These are phyloP conservation scores for Linum usitatissimum DNA, from an alignment of 345 rosid genomes.

Conservation along the genomic window DNA sequence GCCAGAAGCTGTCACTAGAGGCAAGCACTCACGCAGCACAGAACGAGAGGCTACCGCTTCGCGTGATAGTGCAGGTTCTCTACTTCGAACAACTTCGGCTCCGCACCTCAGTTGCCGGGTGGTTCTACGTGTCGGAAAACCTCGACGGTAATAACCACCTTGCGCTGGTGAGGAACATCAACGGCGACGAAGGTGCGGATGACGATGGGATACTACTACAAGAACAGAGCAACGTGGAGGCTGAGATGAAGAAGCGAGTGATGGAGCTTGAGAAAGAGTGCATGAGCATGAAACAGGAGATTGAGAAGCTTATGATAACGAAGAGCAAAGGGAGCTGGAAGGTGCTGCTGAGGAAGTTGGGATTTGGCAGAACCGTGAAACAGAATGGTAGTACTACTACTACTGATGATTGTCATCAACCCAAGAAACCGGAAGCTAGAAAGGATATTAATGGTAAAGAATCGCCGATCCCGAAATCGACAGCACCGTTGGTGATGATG, in stretches of 20 bases:
- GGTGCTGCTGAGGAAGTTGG: slow-evolving; percentile 40
- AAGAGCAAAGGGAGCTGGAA: slow-evolving; percentile 58
- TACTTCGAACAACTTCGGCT: slow-evolving; percentile 91
- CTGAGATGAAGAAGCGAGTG: slow-evolving; percentile 48
- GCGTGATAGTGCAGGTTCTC: slow-evolving; percentile 76
- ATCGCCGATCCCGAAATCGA: too few species aligned
- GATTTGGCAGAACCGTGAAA: slow-evolving; percentile 18
- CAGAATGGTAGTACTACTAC: not conserved
- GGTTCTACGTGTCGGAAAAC: slow-evolving; percentile 58
- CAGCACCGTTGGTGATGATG: too few species aligned
- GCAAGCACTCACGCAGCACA: slow-evolving; percentile 91
- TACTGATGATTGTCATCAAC: too few species aligned
- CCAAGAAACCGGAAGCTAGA: too few species aligned
- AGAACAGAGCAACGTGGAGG: slow-evolving; percentile 5
- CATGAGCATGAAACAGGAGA: slow-evolving; percentile 63
- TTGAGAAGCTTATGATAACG: slow-evolving; percentile 38
- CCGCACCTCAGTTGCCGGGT: slow-evolving; percentile 57
- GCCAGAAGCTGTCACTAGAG: slow-evolving; percentile 83
- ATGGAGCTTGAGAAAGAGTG: slow-evolving; percentile 73
- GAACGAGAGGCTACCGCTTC: slow-evolving; percentile 79
- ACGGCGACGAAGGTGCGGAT: slow-evolving; percentile 9
- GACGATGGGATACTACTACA: slow-evolving; percentile 3
- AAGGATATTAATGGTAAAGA: too few species aligned
- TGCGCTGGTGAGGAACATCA: slow-evolving; percentile 25
- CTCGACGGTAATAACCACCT: slow-evolving; percentile 33